These are phyloP conservation scores for Hamigera avellanea DNA, from an alignment of 495 filamentous ascomycete genomes.

Conservation along the genomic window DNA sequence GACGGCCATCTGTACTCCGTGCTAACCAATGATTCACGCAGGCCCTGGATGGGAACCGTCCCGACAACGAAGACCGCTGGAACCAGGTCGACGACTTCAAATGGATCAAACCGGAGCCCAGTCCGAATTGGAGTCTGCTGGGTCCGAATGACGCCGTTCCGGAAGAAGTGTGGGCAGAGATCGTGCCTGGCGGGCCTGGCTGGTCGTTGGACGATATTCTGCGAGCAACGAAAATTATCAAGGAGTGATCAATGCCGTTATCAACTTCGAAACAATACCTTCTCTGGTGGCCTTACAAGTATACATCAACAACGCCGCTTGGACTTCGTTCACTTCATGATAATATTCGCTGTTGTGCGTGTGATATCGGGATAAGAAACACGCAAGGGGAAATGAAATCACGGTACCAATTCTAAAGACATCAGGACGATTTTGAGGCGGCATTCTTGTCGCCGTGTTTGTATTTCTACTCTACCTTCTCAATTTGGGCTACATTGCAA, in stretches of 20 bases:
- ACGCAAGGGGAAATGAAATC: too few relatives aligned
- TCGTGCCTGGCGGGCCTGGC: slow-evolving; percentile 52
- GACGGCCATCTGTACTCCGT: not conserved
- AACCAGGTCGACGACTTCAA: slow-evolving; percentile 93
- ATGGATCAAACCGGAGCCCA: slow-evolving; percentile 78
- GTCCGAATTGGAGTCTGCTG: slow-evolving; percentile 79
- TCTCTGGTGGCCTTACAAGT: too few relatives aligned
- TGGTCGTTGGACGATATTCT: slow-evolving; percentile 58
- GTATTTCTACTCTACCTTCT: too few relatives aligned
- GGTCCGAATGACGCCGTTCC: slow-evolving; percentile 45
- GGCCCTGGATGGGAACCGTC: slow-evolving; percentile 26
- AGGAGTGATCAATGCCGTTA: slow-evolving; percentile 6
- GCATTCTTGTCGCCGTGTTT: too few relatives aligned
- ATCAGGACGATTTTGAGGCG: too few relatives aligned
- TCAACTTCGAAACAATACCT: too few relatives aligned
- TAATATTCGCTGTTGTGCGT: too few relatives aligned
- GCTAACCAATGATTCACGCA: slow-evolving; percentile 5
- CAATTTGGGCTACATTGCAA: too few relatives aligned
- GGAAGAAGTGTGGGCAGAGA: slow-evolving; percentile 57
- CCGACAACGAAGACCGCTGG: slow-evolving; percentile 53
- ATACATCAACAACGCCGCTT: too few relatives aligned
- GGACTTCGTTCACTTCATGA: too few relatives aligned
- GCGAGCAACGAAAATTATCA: slow-evolving; percentile 40
- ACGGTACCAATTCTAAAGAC: too few relatives aligned
- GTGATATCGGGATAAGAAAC: too few relatives aligned